phyloP scores from a whole-genome alignment of 768 basidiomycete species.

The Lactarius akahatsu region DNA sequence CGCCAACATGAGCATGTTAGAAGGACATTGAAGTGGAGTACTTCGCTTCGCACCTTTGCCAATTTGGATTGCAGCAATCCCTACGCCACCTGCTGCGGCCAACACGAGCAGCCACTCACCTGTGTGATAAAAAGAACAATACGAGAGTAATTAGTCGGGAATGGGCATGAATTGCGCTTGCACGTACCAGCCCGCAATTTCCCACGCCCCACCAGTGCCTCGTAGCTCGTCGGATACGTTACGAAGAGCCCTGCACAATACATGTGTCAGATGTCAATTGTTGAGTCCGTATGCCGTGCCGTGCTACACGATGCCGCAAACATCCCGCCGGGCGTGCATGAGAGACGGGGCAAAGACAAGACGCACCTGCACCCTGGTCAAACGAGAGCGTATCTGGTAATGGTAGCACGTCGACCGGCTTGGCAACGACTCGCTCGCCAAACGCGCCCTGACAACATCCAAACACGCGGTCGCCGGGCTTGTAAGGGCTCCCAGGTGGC shows the following conservation, averaged over 20 bases:
- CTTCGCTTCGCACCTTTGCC: constrained; percentile 66
- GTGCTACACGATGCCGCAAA: not conserved
- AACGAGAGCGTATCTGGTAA: constrained; percentile 75
- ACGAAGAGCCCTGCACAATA: constrained; percentile 60
- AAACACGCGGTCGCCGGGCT: constrained; percentile 85
- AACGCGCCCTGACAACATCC: constrained; percentile 78
- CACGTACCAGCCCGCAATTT: constrained; percentile 66
- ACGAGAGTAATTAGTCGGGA: not conserved
- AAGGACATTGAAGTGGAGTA: constrained; percentile 7
- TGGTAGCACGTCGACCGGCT: constrained; percentile 51
- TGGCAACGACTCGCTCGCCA: constrained; percentile 69
- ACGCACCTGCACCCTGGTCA: constrained; percentile 79
- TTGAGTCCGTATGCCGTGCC: not conserved
- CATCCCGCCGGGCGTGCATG: not conserved
- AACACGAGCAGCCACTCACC: constrained; percentile 93
- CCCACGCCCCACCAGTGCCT: constrained; percentile 84
- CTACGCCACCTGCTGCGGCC: constrained; percentile 95
- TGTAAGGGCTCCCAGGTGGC: constrained; percentile 73
- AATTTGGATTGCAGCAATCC: constrained; percentile 87
- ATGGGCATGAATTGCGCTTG: not conserved
- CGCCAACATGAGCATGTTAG: not conserved
- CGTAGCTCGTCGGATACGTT: constrained; percentile 92
- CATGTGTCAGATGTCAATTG: not conserved
- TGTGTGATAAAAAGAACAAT: constrained; percentile 33
- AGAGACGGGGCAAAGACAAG: not conserved